Base-by-base conservation (phyloP, 225 moss, liverwort and hornwort species). In the Polytrichum commune region DNA sequence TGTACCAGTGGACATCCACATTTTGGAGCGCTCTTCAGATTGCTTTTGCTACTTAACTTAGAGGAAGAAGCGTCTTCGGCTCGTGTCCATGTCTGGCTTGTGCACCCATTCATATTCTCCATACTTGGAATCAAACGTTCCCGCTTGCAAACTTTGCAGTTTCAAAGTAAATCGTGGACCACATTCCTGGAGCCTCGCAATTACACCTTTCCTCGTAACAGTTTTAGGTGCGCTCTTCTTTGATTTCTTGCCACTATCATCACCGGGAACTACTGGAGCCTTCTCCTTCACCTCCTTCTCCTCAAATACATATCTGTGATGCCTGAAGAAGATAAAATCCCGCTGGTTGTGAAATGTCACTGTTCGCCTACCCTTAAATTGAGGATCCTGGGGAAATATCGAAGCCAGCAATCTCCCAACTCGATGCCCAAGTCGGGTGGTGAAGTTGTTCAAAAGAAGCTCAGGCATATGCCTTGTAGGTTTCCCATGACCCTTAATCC, bases 91-190 rank as follows among this genome's bases (percentile, higher is more conserved):
- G 28, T 97, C 97, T 24, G 94, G 56, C 85, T 97, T 97, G 28
- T 94, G 97, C 64, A 97, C 72, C 97, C 97, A 97, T 80, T 94
- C 94, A 58, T 92, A 97, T 73, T 97, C 97, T 70, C 97, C 94
- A 73, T 79, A 97, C 74, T 97, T 97, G 0, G 93, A 75, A 78
- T 97, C 96, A 75, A 93, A 97, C 24, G 93, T 97, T 35, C 96
- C 93, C 65, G 91, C 88, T 72, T 97, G 96, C 46, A 97, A 80
- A 68, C 89, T 97, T 69, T 92, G 90, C 54, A 97, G 64, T 74
- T 97, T 97, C 75, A 97, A 67, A 33, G 96, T 97, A 35, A 97
- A 97, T 25, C 97, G 83, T 27, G 97, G 97, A 53, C 97, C 97
- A 72, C 93, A 97, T 75, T 97, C 97, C 85, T 98, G 95, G 20